phyloP scores from a whole-genome alignment of 148 eudicot genomes.

The Selenicereus undatus region DNA sequence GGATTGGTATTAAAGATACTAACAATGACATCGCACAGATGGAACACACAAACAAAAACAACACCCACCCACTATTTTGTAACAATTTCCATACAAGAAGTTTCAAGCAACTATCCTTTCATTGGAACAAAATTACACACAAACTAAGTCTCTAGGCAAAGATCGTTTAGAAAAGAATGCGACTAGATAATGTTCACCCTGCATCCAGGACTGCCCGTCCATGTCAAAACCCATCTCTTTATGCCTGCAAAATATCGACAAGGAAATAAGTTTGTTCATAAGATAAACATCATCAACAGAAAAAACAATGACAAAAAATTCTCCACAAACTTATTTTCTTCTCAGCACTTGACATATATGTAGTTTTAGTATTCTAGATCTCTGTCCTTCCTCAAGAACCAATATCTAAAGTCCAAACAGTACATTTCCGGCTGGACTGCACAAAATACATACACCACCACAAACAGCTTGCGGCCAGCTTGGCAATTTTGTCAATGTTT shows the following conservation, averaged over 20 bases:
- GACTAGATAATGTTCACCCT: slow-evolving; percentile 38
- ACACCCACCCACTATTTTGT: slow-evolving; percentile 12
- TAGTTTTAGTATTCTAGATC: no score
- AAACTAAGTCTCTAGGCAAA: slow-evolving; percentile 25
- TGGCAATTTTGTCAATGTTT: not conserved
- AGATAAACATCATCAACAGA: not conserved
- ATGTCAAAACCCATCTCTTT: slow-evolving; percentile 22
- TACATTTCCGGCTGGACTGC: no score
- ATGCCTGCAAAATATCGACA: slow-evolving; percentile 35
- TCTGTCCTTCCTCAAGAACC: no score
- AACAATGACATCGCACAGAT: slow-evolving; percentile 9
- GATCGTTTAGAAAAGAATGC: slow-evolving; percentile 17
- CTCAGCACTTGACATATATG: no score
- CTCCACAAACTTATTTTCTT: no score
- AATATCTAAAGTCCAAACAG: no score
- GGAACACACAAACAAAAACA: slow-evolving; percentile 18
- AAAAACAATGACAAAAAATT: no score
- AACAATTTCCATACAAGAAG: slow-evolving; percentile 30
- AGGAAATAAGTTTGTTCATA: not conserved
- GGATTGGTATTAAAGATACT: slow-evolving; percentile 13
- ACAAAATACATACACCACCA: no score
- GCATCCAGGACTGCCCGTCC: slow-evolving; percentile 44
- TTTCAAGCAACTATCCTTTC: slow-evolving; percentile 33
- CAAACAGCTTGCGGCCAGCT: no score
- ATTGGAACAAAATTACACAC: slow-evolving; percentile 25